phyloP scores from a whole-genome alignment of 306 rosid genomes.

The Fragaria iinumae region DNA sequence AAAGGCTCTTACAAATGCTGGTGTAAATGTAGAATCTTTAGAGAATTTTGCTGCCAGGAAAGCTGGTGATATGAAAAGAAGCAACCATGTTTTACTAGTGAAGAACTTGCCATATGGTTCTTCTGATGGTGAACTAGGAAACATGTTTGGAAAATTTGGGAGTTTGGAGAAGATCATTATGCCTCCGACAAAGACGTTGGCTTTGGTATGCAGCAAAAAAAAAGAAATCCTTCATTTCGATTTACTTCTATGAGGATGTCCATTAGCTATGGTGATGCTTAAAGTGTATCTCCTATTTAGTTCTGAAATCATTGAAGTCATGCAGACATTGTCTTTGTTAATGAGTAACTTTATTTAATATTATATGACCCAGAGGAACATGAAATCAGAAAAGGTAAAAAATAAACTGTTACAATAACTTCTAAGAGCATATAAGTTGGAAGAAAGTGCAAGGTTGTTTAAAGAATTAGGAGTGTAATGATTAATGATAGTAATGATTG shows the following conservation, averaged over 20 bases:
- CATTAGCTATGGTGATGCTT: conserved; percentile 4
- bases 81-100: conserved; percentile 79
- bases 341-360: neutral
- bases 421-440: conserved; percentile 2
- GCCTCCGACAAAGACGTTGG: conserved; percentile 83
- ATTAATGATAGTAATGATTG: neutral
- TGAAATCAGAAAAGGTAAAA: neutral
- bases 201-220: conserved; percentile 56
- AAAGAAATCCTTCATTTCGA: neutral
- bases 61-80: conserved; percentile 72
- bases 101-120: conserved; percentile 94
- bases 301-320: neutral
- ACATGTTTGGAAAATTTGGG: conserved; percentile 85
- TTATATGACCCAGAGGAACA: neutral
- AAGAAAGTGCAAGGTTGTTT: neutral
- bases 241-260: conserved; percentile 10
- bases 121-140: conserved; percentile 70
- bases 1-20: conserved; percentile 73
- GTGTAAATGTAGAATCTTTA: conserved; percentile 70
- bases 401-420: neutral
- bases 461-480: neutral
- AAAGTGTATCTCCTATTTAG: neutral
- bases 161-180: conserved; percentile 82
- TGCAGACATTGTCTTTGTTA: neutral
- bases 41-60: conserved; percentile 66